Evolutionary conservation across 345 rosid genomes (phyloP), one percentile per base, ranked within the genome.

Genomic region (Citrus cavaleriei): DNA sequence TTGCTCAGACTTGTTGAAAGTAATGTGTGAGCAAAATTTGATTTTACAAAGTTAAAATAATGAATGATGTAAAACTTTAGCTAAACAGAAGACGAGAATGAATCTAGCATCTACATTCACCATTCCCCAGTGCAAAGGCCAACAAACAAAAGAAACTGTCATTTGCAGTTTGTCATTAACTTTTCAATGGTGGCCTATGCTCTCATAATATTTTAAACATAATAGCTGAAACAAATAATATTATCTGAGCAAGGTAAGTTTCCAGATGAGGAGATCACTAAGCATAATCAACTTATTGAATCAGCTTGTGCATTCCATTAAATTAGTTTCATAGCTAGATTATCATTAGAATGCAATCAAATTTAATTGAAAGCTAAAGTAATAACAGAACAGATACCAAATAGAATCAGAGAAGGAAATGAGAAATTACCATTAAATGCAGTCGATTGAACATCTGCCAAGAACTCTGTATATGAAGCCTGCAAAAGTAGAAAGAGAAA

Each of bases 401-500:
- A 35, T 14, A 74, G 19, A 49, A 67, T 6, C 27, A 40, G 24
- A 4, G 59, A 68, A 69, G 27, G 35, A 49, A 19, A 37, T 14
- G 60, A 12, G 35, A 61, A 40, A 82, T 65, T 83, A 86, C 91
- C 76, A 30, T 81, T 84, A 69, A 91, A 85, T 46, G 85, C 37
- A 38, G 81, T 87, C 67, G 85, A 79, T 77, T 88, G 87, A 42
- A 81, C 88, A 59, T 85, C 86, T 25, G 62, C 88, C 80, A 84
- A 71, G 81, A 88, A 81, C 80, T 88, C 91, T 55, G 68, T 71
- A 60, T 87, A 86, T 2, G 91, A 80, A 21, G 73, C 88, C 92
- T 89, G 84, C 8, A 76, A 18, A 63, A 60, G 14, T 77, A 30
- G 42, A 12, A 25, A 16, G 42, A 61, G 34, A 40, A 9, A 46